Conservation (phyloP, 495 filamentous ascomycete genomes). For the Hypoxylon fragiforme region DNA sequence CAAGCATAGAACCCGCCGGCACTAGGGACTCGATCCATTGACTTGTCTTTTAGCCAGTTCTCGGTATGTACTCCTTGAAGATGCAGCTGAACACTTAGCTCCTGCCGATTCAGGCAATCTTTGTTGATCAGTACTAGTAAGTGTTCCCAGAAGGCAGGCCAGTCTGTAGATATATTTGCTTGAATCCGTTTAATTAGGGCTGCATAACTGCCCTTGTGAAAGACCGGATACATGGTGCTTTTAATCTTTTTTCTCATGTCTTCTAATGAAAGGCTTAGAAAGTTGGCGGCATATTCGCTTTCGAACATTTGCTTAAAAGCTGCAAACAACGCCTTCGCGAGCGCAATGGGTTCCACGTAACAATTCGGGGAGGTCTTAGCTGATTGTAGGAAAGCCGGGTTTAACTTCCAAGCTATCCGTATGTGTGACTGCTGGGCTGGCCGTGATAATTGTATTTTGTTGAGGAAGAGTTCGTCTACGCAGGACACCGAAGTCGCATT, state of each 20-base stretch:
- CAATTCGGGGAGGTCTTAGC: neutral
- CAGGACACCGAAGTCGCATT: slow-evolving; percentile 32
- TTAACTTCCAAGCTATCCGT: slow-evolving; percentile 20
- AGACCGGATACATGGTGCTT: slow-evolving; percentile 17
- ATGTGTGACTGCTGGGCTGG: neutral
- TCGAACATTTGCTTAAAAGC: slow-evolving; percentile 16
- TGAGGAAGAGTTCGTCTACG: slow-evolving; percentile 21
- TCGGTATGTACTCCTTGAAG: slow-evolving; percentile 36
- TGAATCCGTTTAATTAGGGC: slow-evolving; percentile 31
- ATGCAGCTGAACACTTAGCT: slow-evolving; percentile 34
- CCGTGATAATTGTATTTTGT: neutral
- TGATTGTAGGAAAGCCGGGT: slow-evolving; percentile 1
- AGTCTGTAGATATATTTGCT: slow-evolving; percentile 20
- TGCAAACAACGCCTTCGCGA: slow-evolving; percentile 12
- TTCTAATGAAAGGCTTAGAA: neutral
- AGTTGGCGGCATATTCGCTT: slow-evolving; percentile 1
- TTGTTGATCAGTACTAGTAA: slow-evolving; percentile 12
- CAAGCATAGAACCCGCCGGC: slow-evolving; percentile 29
- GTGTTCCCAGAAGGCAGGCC: slow-evolving; percentile 15
- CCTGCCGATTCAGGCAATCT: slow-evolving; percentile 22
- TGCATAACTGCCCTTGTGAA: slow-evolving; percentile 48
- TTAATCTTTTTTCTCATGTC: neutral
- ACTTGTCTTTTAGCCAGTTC: slow-evolving; percentile 2
- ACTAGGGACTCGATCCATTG: slow-evolving; percentile 14
- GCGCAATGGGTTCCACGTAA: slow-evolving; percentile 5